phyloP scores from a whole-genome alignment of 371 early-diverging fungal species.

The Syncephalis plumigaleata region DNA sequence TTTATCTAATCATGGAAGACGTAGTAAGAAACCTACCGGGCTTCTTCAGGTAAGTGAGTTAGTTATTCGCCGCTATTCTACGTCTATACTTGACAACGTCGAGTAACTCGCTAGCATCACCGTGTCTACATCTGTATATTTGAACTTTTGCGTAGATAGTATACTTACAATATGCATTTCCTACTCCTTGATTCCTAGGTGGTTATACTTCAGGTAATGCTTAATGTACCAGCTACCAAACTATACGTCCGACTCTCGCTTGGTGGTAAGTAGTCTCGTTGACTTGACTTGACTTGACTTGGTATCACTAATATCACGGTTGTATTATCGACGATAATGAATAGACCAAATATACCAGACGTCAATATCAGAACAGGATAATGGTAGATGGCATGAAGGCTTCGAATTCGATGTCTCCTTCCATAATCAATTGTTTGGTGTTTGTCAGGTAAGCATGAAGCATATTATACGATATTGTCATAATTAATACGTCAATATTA shows the following conservation, averaged over 20 bases:
- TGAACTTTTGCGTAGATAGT: too few relatives aligned
- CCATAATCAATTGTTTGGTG: conserved; percentile 64
- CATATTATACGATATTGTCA: not conserved
- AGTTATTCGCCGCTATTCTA: too few relatives aligned
- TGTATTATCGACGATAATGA: not conserved
- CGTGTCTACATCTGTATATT: too few relatives aligned
- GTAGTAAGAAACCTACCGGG: too few relatives aligned
- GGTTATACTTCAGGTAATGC: not conserved
- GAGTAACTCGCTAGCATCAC: too few relatives aligned
- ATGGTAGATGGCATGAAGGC: conserved; percentile 54
- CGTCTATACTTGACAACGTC: too few relatives aligned
- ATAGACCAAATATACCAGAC: conserved; percentile 47
- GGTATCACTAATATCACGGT: too few relatives aligned
- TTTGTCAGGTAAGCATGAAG: conserved; percentile 21
- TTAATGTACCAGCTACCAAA: conserved; percentile 11
- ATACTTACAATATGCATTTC: too few relatives aligned
- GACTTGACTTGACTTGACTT: not conserved
- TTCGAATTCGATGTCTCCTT: conserved; percentile 57
- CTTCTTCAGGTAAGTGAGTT: too few relatives aligned
- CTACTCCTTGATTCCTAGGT: too few relatives aligned
- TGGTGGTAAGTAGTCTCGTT: conserved; percentile 10
- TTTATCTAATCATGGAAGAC: too few relatives aligned
- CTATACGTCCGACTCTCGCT: conserved; percentile 16
- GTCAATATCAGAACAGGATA: conserved; percentile 31
- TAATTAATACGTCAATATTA: not conserved